These are phyloP conservation scores for Xylaria sp. DNA, from an alignment of 2,329 filamentous ascomycete genomes.

Conservation along the genomic window DNA sequence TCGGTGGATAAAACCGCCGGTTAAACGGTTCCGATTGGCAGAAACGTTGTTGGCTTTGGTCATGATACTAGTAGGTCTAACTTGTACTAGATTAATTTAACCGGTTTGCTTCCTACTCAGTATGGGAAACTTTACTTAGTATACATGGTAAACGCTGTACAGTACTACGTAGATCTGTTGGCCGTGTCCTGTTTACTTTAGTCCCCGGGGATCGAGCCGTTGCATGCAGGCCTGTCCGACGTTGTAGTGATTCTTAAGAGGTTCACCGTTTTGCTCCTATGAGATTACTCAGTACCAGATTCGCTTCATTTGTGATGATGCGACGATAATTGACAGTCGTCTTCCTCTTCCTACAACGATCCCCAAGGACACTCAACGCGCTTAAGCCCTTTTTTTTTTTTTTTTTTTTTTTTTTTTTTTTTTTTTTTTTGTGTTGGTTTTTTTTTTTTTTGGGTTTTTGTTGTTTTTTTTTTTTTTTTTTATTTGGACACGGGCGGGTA, in stretches of 20 bases:
- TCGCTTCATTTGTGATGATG: not conserved
- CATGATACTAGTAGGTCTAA: not conserved
- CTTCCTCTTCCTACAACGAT: not conserved
- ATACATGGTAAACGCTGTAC: not conserved
- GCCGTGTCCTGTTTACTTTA: slow-evolving; percentile 6
- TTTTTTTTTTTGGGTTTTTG: too few species aligned
- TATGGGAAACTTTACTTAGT: not conserved
- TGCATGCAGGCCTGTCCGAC: slow-evolving; percentile 28
- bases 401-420: too few species aligned
- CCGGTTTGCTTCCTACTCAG: not conserved
- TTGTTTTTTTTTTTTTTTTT: too few species aligned
- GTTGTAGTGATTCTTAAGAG: slow-evolving; percentile 25
- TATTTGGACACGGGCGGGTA: too few species aligned
- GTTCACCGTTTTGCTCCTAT: slow-evolving; percentile 9
- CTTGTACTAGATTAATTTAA: slow-evolving; percentile 12
- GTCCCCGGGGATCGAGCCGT: slow-evolving; percentile 34
- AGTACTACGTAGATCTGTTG: slow-evolving; percentile 1
- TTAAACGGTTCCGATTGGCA: slow-evolving; percentile 17
- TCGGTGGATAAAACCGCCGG: slow-evolving; percentile 24
- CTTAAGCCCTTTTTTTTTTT: too few species aligned
- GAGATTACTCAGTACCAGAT: slow-evolving; percentile 1
- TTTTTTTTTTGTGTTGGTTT: too few species aligned
- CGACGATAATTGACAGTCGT: not conserved
- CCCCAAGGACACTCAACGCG: not conserved
- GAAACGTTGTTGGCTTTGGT: not conserved